Percentiles rank a stretch among this genome's conserved stretches.
Conservation (phyloP, 2,329 filamentous ascomycete genomes). For the Scedosporium aurantiacum region DNA sequence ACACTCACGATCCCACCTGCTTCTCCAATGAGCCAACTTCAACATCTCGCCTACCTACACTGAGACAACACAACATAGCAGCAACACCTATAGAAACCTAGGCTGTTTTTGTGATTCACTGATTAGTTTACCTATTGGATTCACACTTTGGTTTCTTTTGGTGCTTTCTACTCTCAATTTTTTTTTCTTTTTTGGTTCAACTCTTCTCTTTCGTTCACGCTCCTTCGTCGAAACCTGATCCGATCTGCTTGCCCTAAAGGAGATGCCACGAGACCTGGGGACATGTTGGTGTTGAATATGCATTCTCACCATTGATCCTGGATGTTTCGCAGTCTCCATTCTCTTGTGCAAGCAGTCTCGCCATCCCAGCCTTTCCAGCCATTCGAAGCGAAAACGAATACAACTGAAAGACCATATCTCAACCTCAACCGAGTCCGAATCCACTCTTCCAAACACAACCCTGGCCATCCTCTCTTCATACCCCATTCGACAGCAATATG, state of each 20-base stretch:
- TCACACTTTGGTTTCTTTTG: neutral
- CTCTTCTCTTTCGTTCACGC: neutral
- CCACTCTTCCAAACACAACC: neutral
- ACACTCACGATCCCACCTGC: neutral
- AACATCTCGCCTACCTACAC: too few relatives aligned
- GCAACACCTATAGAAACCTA: neutral
- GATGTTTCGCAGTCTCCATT: neutral
- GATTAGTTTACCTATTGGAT: too few relatives aligned
- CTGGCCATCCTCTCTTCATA: neutral
- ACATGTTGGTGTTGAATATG: conserved; percentile 13
- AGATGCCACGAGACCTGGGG: conserved; percentile 11
- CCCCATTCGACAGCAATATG: conserved; percentile 27
- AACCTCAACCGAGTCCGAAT: neutral
- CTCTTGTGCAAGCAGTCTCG: neutral
- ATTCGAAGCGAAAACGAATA: neutral
- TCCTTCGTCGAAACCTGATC: neutral
- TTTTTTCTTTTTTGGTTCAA: neutral
- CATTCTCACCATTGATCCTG: conserved; percentile 12
- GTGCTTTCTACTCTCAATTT: too few relatives aligned
- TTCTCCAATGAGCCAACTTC: neutral
- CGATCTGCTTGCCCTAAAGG: conserved; percentile 3
- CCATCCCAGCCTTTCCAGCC: neutral
- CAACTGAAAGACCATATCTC: neutral
- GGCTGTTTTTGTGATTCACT: too few relatives aligned
- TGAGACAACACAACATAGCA: too few relatives aligned